Percentiles rank a stretch among this genome's conserved stretches.
Evolutionary conservation across 1,139 yeast genomes (phyloP).

Genomic region (Pneumocystis wakefieldiae): DNA sequence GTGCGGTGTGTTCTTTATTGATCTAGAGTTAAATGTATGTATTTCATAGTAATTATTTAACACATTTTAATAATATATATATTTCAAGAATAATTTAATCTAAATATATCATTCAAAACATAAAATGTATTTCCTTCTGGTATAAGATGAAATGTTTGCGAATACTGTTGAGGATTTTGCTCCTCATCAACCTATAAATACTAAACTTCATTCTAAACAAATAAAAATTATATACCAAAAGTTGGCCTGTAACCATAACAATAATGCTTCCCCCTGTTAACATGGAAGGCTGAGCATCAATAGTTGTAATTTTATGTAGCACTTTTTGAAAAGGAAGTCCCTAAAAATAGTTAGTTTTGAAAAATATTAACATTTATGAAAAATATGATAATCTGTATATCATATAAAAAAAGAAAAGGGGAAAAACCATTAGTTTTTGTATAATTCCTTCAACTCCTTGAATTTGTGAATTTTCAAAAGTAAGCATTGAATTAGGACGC

Average conservation of each 20-base stretch:
- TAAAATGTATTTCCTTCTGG: slow-evolving; percentile 85
- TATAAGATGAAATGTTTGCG: slow-evolving; percentile 91
- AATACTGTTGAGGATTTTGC: slow-evolving; percentile 85
- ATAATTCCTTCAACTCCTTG: slow-evolving; percentile 90
- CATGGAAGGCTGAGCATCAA: slow-evolving; percentile 96
- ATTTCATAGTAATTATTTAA: no score
- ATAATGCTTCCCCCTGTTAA: slow-evolving; percentile 75
- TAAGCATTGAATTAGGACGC: slow-evolving; percentile 93
- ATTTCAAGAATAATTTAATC: slow-evolving; percentile 50
- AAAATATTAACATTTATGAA: not conserved
- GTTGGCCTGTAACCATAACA: slow-evolving; percentile 96
- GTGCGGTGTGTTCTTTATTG: no score
- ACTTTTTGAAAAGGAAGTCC: slow-evolving; percentile 86
- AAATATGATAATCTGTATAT: not conserved
- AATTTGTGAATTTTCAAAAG: slow-evolving; percentile 84
- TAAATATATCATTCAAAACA: slow-evolving; percentile 91
- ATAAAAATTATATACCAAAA: slow-evolving; percentile 30
- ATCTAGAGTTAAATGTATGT: no score
- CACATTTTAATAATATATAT: not conserved
- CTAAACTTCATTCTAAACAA: not conserved
- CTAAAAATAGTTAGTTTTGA: not conserved
- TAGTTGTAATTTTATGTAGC: slow-evolving; percentile 78
- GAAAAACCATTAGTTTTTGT: slow-evolving; percentile 51
- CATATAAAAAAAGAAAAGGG: not conserved
- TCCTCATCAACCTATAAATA: slow-evolving; percentile 57